Evolutionary conservation across 2,329 filamentous ascomycete species (phyloP), one percentile per base, ranked within the genome.

Genomic region (Botrytis elliptica): DNA sequence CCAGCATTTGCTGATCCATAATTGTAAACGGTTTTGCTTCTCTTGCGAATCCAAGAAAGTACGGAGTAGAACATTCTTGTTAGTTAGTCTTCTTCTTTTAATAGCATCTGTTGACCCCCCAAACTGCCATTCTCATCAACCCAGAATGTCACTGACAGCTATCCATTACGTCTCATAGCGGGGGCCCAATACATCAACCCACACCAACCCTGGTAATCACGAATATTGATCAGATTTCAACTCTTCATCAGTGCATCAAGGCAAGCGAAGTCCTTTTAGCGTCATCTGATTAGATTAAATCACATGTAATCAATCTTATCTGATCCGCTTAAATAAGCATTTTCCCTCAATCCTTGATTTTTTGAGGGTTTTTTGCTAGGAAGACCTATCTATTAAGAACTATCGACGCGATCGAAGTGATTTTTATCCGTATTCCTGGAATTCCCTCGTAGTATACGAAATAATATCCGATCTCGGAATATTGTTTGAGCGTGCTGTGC

Each of bases 281-380:
- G 49, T 69, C 49, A 69, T 69, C 66, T 69, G 66, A 69, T 69
- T 69, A 69, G 66, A 69, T 69, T 33, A 33, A 68, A 57, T 22
- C 25, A 57, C 6, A 55, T 40, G 55, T 25, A 42, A 69, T 69
- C 66, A 33, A 69, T 69, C 66, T 69, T 69, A 69, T 69, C 66
- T 69, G 66, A 69, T 69, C 66, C 66, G 66, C 49, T 42, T 38
- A 69, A 42, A 57, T 42, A 36, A n/a, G 29, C 36, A 55, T 36
- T 18, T 38, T n/a, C 64, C 22, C 7, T 52, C 46, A 29, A 68
- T 68, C 46, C 65, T 55, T 68, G 65, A 55, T 40, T 55, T 68
- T 49, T 5, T 8, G 14, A 49, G 52, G 25, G 36, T 49, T n/a
- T 29, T 38, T 67, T 36, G 44, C 63, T 65, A 6, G 63, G 22